These are phyloP conservation scores for Brettanomyces anomalus DNA, from an alignment of 805 yeast genomes.

Conservation along the genomic window DNA sequence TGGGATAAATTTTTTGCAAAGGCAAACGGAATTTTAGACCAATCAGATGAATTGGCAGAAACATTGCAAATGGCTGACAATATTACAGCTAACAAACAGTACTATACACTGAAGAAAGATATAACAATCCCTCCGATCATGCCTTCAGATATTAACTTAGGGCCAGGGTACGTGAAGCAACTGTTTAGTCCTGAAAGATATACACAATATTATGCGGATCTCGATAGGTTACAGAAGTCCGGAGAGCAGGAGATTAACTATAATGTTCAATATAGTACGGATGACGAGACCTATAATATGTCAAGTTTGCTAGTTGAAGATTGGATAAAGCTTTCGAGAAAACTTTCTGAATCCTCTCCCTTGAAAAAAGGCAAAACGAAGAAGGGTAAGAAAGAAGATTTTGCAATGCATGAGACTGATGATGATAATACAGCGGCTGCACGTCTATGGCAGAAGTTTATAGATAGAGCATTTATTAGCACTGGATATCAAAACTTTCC, in stretches of 20 bases:
- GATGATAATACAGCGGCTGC: neutral
- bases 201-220: slow-evolving; percentile 67
- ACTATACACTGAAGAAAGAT: slow-evolving; percentile 28
- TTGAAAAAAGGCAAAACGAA: slow-evolving; percentile 6
- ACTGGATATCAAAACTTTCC: slow-evolving; percentile 53
- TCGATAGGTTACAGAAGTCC: slow-evolving; percentile 30
- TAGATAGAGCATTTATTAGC: slow-evolving; percentile 53
- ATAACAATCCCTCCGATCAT: slow-evolving; percentile 52
- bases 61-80: slow-evolving; percentile 4
- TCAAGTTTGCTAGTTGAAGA: slow-evolving; percentile 47
- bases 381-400: slow-evolving; percentile 1
- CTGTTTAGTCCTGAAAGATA: slow-evolving; percentile 64
- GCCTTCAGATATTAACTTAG: slow-evolving; percentile 47
- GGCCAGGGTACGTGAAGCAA: slow-evolving; percentile 73
- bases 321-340: slow-evolving; percentile 51
- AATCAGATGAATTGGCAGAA: slow-evolving; percentile 21
- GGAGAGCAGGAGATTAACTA: slow-evolving; percentile 40
- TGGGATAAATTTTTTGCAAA: slow-evolving; percentile 54
- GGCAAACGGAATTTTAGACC: slow-evolving; percentile 30
- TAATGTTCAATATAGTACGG: slow-evolving; percentile 63
- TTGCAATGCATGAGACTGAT: slow-evolving; percentile 3
- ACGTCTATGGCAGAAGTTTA: slow-evolving; percentile 44
- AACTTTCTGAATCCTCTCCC: slow-evolving; percentile 35
- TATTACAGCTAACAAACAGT: slow-evolving; percentile 5
- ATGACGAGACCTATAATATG: slow-evolving; percentile 48